A percentile compares a stretch with the other conserved stretches of the same genome.
These are phyloP conservation scores for Melastoma malabathricum DNA, from an alignment of 345 rosid species.

Conservation along the genomic window DNA sequence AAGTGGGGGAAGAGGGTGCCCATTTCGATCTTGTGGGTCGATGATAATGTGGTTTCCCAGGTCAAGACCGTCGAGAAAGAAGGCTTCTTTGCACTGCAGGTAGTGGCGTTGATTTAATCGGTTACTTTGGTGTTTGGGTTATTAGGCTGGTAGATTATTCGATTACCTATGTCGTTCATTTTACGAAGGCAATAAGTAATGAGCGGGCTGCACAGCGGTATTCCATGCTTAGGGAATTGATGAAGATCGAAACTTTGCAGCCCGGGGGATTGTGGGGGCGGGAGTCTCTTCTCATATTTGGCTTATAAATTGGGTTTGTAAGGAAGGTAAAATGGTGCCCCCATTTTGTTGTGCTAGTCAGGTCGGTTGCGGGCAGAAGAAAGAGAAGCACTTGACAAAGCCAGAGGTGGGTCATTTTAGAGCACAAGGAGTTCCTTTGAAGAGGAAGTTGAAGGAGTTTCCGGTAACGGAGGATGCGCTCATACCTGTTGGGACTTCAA, in stretches of 20 bases:
- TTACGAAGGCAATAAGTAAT: neutral
- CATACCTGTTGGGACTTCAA: slow-evolving; percentile 61
- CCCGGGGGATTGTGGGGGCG: too few relatives aligned
- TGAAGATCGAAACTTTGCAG: too few relatives aligned
- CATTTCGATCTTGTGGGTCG: slow-evolving; percentile 63
- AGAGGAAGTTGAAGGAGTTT: slow-evolving; percentile 85
- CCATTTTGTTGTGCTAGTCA: slow-evolving; percentile 36
- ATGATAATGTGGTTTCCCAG: slow-evolving; percentile 88
- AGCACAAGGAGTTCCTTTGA: slow-evolving; percentile 85
- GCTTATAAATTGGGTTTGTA: too few relatives aligned
- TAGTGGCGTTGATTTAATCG: slow-evolving; percentile 1
- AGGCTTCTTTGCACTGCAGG: slow-evolving; percentile 81
- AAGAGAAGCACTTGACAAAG: slow-evolving; percentile 77
- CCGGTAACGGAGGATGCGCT: slow-evolving; percentile 92
- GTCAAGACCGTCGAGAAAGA: slow-evolving; percentile 84
- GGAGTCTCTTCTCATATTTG: too few relatives aligned
- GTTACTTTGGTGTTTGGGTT: too few relatives aligned
- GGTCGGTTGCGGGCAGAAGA: slow-evolving; percentile 94
- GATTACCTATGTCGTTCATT: too few relatives aligned
- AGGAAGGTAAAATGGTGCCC: slow-evolving; percentile 1
- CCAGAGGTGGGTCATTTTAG: slow-evolving; percentile 97
- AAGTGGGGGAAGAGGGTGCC: slow-evolving; percentile 97
- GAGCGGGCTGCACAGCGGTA: too few relatives aligned
- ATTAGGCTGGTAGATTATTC: too few relatives aligned
- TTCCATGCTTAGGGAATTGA: too few relatives aligned